Evolutionary conservation across 163 green algal genomes (phyloP).

Genomic region (Chlamydomonas reinhardtii): DNA sequence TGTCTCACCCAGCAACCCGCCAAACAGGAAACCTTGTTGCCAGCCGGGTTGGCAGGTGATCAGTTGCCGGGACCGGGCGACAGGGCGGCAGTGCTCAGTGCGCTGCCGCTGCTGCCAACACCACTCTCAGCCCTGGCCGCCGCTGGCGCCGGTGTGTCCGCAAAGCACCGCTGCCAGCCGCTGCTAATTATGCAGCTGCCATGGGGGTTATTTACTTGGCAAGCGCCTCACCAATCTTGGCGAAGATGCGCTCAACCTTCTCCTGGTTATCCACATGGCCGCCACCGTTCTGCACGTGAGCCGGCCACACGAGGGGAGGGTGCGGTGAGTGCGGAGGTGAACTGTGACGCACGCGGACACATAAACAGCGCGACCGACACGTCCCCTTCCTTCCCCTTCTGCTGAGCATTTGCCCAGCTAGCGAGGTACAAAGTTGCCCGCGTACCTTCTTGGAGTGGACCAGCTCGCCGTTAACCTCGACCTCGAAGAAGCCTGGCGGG

Average conservation of each 20-base stretch:
- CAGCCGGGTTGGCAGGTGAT: neutral
- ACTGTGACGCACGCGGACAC: too few relatives aligned
- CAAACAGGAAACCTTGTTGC: too few relatives aligned
- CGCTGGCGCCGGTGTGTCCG: neutral
- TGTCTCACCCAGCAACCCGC: neutral
- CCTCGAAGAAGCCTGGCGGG: slow-evolving; percentile 37
- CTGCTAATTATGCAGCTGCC: neutral
- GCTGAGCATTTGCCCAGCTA: too few relatives aligned
- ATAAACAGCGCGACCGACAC: too few relatives aligned
- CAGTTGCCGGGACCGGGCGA: neutral
- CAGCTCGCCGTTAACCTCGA: slow-evolving; percentile 41
- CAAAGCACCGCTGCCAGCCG: neutral
- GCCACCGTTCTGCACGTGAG: neutral
- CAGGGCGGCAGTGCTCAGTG: neutral
- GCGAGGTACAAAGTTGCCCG: too few relatives aligned
- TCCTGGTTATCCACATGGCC: slow-evolving; percentile 32
- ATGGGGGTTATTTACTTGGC: slow-evolving; percentile 17
- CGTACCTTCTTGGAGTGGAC: slow-evolving; percentile 43
- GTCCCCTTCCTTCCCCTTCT: too few relatives aligned
- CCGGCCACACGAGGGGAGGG: too few relatives aligned
- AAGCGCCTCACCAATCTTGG: neutral
- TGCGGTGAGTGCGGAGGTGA: too few relatives aligned
- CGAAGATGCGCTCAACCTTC: slow-evolving; percentile 25
- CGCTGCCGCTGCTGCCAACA: too few relatives aligned
- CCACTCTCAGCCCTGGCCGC: neutral